Base-by-base conservation (phyloP, 768 basidiomycete species). In the Coprinellus aureogranulatus region DNA sequence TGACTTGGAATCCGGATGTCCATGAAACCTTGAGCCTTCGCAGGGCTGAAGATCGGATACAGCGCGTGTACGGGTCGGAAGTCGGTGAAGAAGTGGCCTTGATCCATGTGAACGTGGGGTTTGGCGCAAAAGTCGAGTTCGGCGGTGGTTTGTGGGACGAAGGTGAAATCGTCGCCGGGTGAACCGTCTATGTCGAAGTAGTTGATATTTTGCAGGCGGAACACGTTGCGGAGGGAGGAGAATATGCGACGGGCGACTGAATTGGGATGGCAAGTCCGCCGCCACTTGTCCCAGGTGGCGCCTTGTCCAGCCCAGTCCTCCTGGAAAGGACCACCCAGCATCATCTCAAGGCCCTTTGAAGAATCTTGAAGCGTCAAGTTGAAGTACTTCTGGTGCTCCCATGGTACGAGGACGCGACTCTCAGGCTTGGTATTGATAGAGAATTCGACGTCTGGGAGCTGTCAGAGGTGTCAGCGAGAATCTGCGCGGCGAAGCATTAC, bases 71-170 rank as follows among this genome's bases (percentile, higher is more conserved):
- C 85, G 0, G 87, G 89, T 23, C 92, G 77, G 88, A 90, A 94
- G 71, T 96, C 93, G 22, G 89, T 90, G 79, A 93, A 96, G 73
- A 94, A 94, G 68, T 90, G 91, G 9, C 92, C 92, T 64, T 95
- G 94, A 31, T 81, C 78, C 64, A 87, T 84, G 62, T 86, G 91
- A 23, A 87, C 86, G 75, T 87, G 88, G 0, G 93, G 92, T 37
- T 83, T 75, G 46, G 73, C 68, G 70, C 94, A 96, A 65, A 89
- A 92, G 64, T 92, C 84, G 53, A 25, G 10, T 56, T 82, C 75
- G 56, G 82, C 77, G 37, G 88, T 82, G 26, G 84, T 81, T 4
- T 69, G 70, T 22, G 70, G 57, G 9, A 76, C 74, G 68, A 95
- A 94, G 0, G 67, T 65, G 64, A 92, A 86, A 56, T 86, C 82